Evolutionary conservation across 106 monocot genomes (phyloP).

Genomic region (Allium cepa): DNA sequence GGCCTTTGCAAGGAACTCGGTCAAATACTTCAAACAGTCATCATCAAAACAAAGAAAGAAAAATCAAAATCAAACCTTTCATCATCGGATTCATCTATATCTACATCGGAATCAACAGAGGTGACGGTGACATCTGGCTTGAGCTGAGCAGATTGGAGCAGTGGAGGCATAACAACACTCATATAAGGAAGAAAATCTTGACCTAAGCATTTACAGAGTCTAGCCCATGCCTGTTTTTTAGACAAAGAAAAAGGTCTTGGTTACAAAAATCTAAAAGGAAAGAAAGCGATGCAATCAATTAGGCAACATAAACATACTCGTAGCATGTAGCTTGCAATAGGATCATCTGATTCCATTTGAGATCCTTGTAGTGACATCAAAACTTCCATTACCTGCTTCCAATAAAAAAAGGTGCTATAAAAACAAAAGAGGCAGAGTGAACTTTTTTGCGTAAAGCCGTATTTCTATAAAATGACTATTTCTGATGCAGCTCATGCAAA

Average conservation of each 20-base stretch:
- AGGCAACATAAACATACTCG: slow-evolving; percentile 37
- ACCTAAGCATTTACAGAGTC: slow-evolving; percentile 95
- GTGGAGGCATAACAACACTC: slow-evolving; percentile 97
- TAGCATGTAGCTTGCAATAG: slow-evolving; percentile 93
- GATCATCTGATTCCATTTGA: slow-evolving; percentile 87
- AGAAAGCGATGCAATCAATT: background rate
- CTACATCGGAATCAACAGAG: slow-evolving; percentile 83
- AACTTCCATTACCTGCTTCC: slow-evolving; percentile 89
- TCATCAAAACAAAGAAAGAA: background rate
- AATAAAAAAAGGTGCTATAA: background rate
- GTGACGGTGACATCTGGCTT: slow-evolving; percentile 96
- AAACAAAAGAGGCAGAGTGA: background rate
- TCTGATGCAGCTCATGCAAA: background rate
- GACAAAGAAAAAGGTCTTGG: too few relatives aligned
- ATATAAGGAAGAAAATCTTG: slow-evolving; percentile 99
- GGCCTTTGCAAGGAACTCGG: background rate
- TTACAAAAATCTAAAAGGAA: slow-evolving; percentile 1
- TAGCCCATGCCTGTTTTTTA: slow-evolving; percentile 77
- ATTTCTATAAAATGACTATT: background rate
- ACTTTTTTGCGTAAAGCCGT: background rate
- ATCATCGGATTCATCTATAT: slow-evolving; percentile 85
- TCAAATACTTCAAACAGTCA: background rate
- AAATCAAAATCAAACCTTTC: slow-evolving; percentile 48
- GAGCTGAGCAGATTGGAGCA: slow-evolving; percentile 94
- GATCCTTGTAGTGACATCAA: slow-evolving; percentile 94